Base-by-base conservation (phyloP, 805 yeast genomes). In the Ogataea dorogensis region DNA sequence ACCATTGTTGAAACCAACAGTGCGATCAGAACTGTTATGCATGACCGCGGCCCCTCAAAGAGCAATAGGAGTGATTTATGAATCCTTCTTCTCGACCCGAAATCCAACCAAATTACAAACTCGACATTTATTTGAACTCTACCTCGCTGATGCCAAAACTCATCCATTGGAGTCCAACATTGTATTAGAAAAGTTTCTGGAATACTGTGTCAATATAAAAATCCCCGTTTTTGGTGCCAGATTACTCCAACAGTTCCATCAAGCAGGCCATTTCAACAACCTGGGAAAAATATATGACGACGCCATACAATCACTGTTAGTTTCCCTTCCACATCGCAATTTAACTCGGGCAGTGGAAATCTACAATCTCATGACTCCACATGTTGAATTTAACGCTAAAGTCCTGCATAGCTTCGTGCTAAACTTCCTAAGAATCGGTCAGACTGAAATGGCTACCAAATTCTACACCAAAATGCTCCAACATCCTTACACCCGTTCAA, bases 181-280 rank as follows among this genome's bases (percentile, higher is more conserved):
- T 12, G 43, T 54, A 4, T 31, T 54, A 15, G 45, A 46, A 12
- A 23, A 38, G 7, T 51, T 55, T 30, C 26, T 55, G 8, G 28
- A 41, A 7, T 48, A 49, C 25, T 17, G 44, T 3, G 21, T 31
- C 8, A 15, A 13, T 5, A 23, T 28, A 24, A 31, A 38, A 12
- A 37, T 33, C 22, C 46, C 51, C 0, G 17, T 17, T 5, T 43
- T 45, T 38, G 49, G 48, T 5, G 26, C 38, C 11, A 29, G 31
- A 11, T 16, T 47, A n/a, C 16, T 45, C 31, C 12, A 24, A 25
- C 12, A 9, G 24, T 43, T 25, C 25, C 17, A 31, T 17, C 29
- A 31, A 1, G 8, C 16, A 6, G 26, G 24, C 1, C 33, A 36
- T n/a, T 18, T 25, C 10, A 27, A 27, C 18, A 24, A 19, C 2